Conservation (phyloP, 108 stramenopile genomes). For the Fragilaria crotonensis region DNA sequence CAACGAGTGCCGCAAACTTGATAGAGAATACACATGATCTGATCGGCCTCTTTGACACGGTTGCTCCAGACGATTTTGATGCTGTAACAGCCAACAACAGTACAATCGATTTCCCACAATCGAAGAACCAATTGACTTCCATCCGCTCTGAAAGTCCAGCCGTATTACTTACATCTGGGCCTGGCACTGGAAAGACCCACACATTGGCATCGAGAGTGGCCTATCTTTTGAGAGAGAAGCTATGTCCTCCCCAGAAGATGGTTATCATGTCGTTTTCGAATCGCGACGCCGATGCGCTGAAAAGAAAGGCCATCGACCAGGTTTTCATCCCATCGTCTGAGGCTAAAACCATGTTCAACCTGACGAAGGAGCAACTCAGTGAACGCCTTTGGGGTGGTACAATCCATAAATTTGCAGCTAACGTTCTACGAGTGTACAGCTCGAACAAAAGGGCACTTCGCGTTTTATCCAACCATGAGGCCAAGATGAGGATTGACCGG, state of each 20-base stretch:
- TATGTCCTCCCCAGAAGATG: slow-evolving; percentile 24
- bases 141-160: slow-evolving; percentile 44
- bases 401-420: slow-evolving; percentile 35
- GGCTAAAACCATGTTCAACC: neutral
- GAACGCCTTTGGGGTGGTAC: slow-evolving; percentile 41
- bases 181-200: slow-evolving; percentile 47
- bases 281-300: slow-evolving; percentile 32
- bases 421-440: slow-evolving; percentile 23
- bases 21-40: too few species aligned
- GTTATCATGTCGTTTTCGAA: slow-evolving; percentile 44
- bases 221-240: slow-evolving; percentile 23
- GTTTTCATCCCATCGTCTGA: slow-evolving; percentile 15
- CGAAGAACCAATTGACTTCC: too few species aligned
- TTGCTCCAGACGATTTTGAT: too few species aligned
- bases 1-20: too few species aligned
- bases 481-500: slow-evolving; percentile 25
- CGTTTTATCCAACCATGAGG: slow-evolving; percentile 27
- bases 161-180: slow-evolving; percentile 37
- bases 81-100: too few species aligned
- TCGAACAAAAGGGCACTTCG: slow-evolving; percentile 6
- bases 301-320: slow-evolving; percentile 24
- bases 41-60: too few species aligned
- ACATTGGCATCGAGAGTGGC: slow-evolving; percentile 37
- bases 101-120: slow-evolving; percentile 19
- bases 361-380: slow-evolving; percentile 1